These are phyloP conservation scores for Pneumocystis wakefieldiae DNA, from an alignment of 1,139 yeast species.

Conservation along the genomic window DNA sequence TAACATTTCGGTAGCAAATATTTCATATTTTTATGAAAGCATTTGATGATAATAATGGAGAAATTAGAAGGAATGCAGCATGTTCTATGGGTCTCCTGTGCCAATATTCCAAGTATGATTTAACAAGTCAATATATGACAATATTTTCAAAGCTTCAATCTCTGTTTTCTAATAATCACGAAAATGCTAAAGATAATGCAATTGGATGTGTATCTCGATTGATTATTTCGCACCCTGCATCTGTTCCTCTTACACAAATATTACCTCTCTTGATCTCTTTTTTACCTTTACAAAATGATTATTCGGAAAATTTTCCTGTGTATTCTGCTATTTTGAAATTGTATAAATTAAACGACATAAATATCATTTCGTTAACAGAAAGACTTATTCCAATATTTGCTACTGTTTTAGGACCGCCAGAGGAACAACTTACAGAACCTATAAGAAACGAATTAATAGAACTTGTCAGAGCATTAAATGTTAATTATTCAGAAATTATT, in stretches of 20 bases:
- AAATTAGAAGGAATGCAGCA: constrained; percentile 90
- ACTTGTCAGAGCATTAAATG: not conserved
- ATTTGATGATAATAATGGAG: constrained; percentile 65
- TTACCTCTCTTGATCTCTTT: constrained; percentile 61
- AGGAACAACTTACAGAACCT: constrained; percentile 4
- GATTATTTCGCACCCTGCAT: constrained; percentile 55
- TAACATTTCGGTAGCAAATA: constrained; percentile 30
- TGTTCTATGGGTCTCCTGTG: constrained; percentile 83
- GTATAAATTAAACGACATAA: constrained; percentile 47
- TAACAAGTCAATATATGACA: constrained; percentile 20
- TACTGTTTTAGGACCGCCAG: constrained; percentile 38
- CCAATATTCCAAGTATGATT: constrained; percentile 32
- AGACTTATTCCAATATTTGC: constrained; percentile 54
- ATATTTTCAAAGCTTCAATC: constrained; percentile 67
- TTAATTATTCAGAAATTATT: not conserved
- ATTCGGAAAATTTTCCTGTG: constrained; percentile 85
- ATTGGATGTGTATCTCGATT: constrained; percentile 86
- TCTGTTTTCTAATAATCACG: constrained; percentile 53
- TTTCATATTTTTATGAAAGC: constrained; percentile 54
- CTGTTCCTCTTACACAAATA: constrained; percentile 69
- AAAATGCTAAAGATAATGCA: constrained; percentile 13
- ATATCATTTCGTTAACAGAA: constrained; percentile 45
- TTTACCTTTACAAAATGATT: constrained; percentile 76
- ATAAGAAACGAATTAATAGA: not conserved
- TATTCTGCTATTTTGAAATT: constrained; percentile 62